These are phyloP conservation scores for Pyrus betulifolia DNA, from an alignment of 306 rosid species.

Conservation along the genomic window DNA sequence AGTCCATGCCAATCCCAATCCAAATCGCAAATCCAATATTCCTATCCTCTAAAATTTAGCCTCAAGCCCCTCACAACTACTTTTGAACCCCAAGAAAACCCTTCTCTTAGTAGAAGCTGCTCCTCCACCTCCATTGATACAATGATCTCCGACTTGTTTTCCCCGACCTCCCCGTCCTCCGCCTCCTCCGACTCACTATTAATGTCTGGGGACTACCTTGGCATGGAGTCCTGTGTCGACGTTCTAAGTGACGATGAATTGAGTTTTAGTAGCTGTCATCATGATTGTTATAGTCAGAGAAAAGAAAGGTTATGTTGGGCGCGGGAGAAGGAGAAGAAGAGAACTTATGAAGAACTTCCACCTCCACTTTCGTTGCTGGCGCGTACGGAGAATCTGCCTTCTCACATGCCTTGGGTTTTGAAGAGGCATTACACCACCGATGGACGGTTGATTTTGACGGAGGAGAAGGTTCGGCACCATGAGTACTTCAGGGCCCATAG, in stretches of 20 bases:
- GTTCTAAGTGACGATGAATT: slow-evolving; percentile 6
- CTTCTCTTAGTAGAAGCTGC: neutral
- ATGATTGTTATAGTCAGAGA: neutral
- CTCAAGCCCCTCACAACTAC: neutral
- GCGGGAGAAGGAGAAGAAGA: neutral
- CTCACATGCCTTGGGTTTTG: slow-evolving; percentile 65
- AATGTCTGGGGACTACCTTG: slow-evolving; percentile 36
- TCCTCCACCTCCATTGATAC: neutral
- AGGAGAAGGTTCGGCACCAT: slow-evolving; percentile 50
- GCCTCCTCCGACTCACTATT: neutral
- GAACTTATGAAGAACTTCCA: slow-evolving; percentile 27
- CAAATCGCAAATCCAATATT: neutral
- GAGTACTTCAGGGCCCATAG: slow-evolving; percentile 57
- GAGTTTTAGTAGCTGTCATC: neutral
- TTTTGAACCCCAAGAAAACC: neutral
- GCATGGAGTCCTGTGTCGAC: slow-evolving; percentile 56
- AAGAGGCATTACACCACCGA: slow-evolving; percentile 53
- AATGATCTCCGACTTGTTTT: neutral
- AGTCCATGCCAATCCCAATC: neutral
- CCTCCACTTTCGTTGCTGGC: slow-evolving; percentile 59
- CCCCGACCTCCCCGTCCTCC: neutral
- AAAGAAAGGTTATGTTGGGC: neutral
- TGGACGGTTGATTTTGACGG: slow-evolving; percentile 55
- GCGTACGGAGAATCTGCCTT: slow-evolving; percentile 44
- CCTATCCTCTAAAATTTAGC: neutral